Evolutionary conservation across 1,139 yeast species (phyloP).

Genomic region (Zygotorulaspora mrakii): DNA sequence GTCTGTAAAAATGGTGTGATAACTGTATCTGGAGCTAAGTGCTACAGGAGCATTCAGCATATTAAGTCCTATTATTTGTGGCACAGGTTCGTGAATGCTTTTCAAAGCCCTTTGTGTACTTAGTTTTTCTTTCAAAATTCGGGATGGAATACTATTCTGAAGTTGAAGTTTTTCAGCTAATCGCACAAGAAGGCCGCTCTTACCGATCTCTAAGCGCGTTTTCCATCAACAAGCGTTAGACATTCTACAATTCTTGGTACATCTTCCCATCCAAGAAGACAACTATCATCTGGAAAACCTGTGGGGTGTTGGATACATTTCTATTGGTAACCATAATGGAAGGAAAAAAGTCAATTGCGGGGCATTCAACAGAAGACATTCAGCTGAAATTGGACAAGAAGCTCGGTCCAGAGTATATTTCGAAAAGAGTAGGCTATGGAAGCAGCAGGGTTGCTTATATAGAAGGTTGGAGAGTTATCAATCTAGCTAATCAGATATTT

Average conservation of each 20-base stretch:
- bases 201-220: slow-evolving; percentile 5
- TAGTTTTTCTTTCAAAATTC: too few species aligned
- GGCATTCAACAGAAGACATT: slow-evolving; percentile 31
- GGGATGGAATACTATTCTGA: too few species aligned
- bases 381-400: slow-evolving; percentile 50
- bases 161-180: slow-evolving; percentile 4
- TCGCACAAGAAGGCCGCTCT: slow-evolving; percentile 1
- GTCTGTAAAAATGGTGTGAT: slow-evolving; percentile 41
- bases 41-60: slow-evolving; percentile 23
- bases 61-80: neutral
- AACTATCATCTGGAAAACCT: too few species aligned
- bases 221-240: slow-evolving; percentile 9
- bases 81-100: neutral
- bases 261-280: too few species aligned
- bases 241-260: too few species aligned
- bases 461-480: slow-evolving; percentile 79
- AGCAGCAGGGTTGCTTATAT: slow-evolving; percentile 64
- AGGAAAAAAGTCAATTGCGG: slow-evolving; percentile 22
- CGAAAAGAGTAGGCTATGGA: slow-evolving; percentile 77
- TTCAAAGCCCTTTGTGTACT: too few species aligned
- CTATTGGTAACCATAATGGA: slow-evolving; percentile 20
- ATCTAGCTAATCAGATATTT: slow-evolving; percentile 73
- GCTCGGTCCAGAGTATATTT: slow-evolving; percentile 87
- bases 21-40: slow-evolving; percentile 33
- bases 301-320: too few species aligned